These are phyloP conservation scores for Diophrys appendiculata DNA, from an alignment of 73 alveolate species.

Conservation along the genomic window DNA sequence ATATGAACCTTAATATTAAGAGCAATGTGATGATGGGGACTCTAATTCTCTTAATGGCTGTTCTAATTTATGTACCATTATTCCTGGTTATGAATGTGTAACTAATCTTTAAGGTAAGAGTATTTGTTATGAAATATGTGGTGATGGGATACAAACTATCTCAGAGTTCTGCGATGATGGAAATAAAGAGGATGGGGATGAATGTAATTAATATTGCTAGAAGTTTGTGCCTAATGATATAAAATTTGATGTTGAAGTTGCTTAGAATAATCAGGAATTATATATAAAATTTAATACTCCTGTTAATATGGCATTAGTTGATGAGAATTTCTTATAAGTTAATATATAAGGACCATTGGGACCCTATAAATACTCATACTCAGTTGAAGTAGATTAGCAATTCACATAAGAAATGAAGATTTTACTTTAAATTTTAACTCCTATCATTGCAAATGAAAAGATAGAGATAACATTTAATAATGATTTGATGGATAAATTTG, in stretches of 20 bases:
- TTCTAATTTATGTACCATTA: not conserved
- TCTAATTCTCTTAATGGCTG: not conserved
- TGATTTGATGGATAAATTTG: too few relatives aligned
- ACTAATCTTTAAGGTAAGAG: not conserved
- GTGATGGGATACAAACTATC: not conserved
- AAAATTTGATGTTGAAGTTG: not conserved
- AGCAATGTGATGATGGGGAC: not conserved
- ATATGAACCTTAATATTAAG: not conserved
- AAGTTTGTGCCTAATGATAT: not conserved
- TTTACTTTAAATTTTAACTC: not conserved
- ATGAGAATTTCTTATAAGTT: not conserved
- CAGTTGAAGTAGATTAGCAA: not conserved
- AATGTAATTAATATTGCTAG: not conserved
- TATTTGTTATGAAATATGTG: not conserved
- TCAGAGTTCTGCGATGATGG: not conserved
- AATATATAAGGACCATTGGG: not conserved
- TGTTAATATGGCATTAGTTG: too few relatives aligned
- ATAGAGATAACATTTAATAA: too few relatives aligned
- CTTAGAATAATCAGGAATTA: not conserved
- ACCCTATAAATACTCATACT: not conserved
- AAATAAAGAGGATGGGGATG: too few relatives aligned
- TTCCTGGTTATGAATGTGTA: not conserved
- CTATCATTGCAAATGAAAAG: not conserved
- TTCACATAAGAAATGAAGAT: not conserved
- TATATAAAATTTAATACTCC: not conserved